Percentiles rank a stretch among this genome's conserved stretches.
Conservation (phyloP, 441 rosid species). For the Bruguiera hainesii region DNA sequence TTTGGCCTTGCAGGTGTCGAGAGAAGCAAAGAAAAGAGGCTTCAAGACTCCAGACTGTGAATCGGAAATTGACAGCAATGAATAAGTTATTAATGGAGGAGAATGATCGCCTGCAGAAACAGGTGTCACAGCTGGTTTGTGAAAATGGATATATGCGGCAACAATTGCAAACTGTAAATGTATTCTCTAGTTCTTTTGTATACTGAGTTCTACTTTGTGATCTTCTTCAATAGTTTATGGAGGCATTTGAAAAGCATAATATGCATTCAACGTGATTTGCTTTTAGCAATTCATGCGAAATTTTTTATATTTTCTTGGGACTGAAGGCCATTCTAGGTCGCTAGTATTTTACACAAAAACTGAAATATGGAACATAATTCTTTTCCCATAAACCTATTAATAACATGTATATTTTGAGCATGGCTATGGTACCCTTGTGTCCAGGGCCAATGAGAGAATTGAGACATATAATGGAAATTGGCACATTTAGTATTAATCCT, state of each 20-base stretch:
- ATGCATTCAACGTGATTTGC: background rate
- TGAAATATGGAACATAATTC: background rate
- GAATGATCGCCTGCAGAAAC: slow-evolving; percentile 96
- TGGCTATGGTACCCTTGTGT: background rate
- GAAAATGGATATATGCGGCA: slow-evolving; percentile 93
- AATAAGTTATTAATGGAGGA: slow-evolving; percentile 98
- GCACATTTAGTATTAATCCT: background rate
- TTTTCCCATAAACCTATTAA: too few relatives aligned
- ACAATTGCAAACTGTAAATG: slow-evolving; percentile 70
- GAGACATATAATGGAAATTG: background rate
- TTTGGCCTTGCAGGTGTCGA: slow-evolving; percentile 69
- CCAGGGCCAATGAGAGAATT: too few relatives aligned
- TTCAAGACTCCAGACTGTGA: slow-evolving; percentile 89
- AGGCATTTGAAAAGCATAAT: background rate
- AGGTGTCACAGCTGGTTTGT: slow-evolving; percentile 93
- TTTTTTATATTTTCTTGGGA: background rate
- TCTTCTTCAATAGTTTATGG: background rate
- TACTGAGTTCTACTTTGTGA: background rate
- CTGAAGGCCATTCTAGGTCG: background rate
- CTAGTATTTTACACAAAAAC: background rate
- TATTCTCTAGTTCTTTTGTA: slow-evolving; percentile 11
- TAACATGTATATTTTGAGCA: too few relatives aligned
- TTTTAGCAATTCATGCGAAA: too few relatives aligned
- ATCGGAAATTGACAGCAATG: slow-evolving; percentile 91
- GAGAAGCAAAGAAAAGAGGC: slow-evolving; percentile 98